Conservation (phyloP, 805 yeast genomes). For the Grigorovia transvaalensis region DNA sequence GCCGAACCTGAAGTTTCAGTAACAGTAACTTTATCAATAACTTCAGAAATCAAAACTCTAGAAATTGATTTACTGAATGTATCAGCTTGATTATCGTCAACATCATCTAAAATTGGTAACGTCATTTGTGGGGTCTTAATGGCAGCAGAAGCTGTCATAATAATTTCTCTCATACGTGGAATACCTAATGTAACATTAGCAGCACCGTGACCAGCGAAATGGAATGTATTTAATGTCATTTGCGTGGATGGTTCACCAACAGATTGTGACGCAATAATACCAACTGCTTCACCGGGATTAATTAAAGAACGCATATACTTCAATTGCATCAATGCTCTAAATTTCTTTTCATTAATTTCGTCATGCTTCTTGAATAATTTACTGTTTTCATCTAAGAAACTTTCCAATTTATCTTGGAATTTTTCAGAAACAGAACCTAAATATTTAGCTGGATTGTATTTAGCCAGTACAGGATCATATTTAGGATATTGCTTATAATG, state of each 20-base stretch:
- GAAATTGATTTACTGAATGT: slow-evolving; percentile 87
- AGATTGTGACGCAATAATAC: slow-evolving; percentile 96
- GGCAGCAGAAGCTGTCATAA: slow-evolving; percentile 94
- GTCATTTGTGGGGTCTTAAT: slow-evolving; percentile 99
- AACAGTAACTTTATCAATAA: slow-evolving; percentile 74
- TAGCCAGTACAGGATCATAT: slow-evolving; percentile 82
- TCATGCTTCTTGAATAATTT: slow-evolving; percentile 43
- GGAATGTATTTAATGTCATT: slow-evolving; percentile 95
- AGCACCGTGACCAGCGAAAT: slow-evolving; percentile 99
- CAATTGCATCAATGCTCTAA: slow-evolving; percentile 94
- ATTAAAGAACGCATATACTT: slow-evolving; percentile 94
- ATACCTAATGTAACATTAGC: slow-evolving; percentile 99
- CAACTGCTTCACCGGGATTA: slow-evolving; percentile 96
- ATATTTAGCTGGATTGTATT: slow-evolving; percentile 79
- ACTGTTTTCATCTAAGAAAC: slow-evolving; percentile 48
- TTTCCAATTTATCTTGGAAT: slow-evolving; percentile 73
- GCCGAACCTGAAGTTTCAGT: slow-evolving; percentile 76
- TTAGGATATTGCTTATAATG: slow-evolving; percentile 54
- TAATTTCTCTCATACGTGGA: slow-evolving; percentile 99
- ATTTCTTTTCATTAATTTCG: slow-evolving; percentile 57
- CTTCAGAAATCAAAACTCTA: slow-evolving; percentile 74
- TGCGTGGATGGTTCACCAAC: slow-evolving; percentile 99
- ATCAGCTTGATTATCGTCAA: slow-evolving; percentile 79
- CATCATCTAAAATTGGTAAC: slow-evolving; percentile 70
- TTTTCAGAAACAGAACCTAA: slow-evolving; percentile 88